A percentile compares a stretch with the other conserved stretches of the same genome.
Evolutionary conservation across 345 rosid genomes (phyloP).

Genomic region (Clarkia xantiana): DNA sequence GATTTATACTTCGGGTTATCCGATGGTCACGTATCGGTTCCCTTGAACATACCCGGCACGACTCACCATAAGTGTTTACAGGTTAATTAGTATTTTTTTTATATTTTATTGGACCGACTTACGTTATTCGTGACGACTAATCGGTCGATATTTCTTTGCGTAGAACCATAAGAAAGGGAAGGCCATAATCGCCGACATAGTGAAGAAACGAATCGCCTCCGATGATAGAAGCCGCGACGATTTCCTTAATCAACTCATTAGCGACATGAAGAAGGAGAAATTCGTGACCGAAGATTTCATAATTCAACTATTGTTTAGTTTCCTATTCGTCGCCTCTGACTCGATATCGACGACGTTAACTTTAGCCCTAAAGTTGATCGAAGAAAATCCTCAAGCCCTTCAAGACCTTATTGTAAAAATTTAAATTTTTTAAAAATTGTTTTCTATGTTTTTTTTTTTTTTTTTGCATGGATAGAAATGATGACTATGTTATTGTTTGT

Average conservation of each 20-base stretch:
- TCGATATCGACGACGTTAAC: conserved; percentile 6
- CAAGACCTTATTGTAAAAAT: conserved; percentile 16
- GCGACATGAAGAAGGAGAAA: conserved; percentile 13
- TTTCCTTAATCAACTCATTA: conserved; percentile 11
- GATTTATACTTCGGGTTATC: conserved; percentile 7
- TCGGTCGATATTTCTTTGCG: neutral
- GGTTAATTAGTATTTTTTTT: conserved; percentile 6
- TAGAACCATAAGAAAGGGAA: conserved; percentile 8
- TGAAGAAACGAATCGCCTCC: conserved; percentile 10
- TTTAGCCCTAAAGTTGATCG: conserved; percentile 14
- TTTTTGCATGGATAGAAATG: too few species aligned
- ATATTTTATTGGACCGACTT: neutral
- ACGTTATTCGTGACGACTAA: too few species aligned
- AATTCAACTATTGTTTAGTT: conserved; percentile 6
- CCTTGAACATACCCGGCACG: conserved; percentile 25
- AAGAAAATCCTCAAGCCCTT: conserved; percentile 15
- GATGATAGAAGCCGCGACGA: conserved; percentile 8
- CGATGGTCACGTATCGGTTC: conserved; percentile 15
- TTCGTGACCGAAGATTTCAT: conserved; percentile 17
- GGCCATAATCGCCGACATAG: neutral
- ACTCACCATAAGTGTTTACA: conserved; percentile 19
- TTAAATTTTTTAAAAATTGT: conserved; percentile 2
- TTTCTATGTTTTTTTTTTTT: too few species aligned
- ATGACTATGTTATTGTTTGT: too few species aligned
- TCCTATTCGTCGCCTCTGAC: conserved; percentile 12